Conservation (phyloP, 23 red algal species). For the Porphyridium purpureum region DNA sequence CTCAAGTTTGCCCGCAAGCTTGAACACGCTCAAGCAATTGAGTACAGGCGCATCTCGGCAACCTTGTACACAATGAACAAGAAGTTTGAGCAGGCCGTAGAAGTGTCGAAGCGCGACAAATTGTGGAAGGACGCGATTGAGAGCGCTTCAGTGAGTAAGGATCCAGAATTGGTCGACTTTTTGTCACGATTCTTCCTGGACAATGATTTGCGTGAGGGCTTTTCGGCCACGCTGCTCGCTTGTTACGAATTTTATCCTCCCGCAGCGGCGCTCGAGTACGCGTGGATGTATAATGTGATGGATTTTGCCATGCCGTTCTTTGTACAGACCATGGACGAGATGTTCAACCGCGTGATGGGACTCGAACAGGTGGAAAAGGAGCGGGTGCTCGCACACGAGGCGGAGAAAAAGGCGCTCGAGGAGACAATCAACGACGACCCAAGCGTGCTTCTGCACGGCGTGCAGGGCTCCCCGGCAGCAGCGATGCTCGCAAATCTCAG, state of each 20-base stretch:
- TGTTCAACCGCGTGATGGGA: slow-evolving; percentile 42
- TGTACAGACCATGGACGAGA: slow-evolving; percentile 93
- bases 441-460: slow-evolving; percentile 55
- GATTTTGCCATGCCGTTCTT: slow-evolving; percentile 94
- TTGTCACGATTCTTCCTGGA: slow-evolving; percentile 81
- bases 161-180: slow-evolving; percentile 71
- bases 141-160: slow-evolving; percentile 48
- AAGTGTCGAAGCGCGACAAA: slow-evolving; percentile 69
- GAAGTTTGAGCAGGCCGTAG: slow-evolving; percentile 86
- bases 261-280: slow-evolving; percentile 65
- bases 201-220: slow-evolving; percentile 47
- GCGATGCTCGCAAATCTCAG: too few species aligned
- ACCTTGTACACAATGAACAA: slow-evolving; percentile 48
- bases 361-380: slow-evolving; percentile 81
- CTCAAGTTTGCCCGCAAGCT: slow-evolving; percentile 47
- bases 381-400: slow-evolving; percentile 6
- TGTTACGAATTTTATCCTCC: slow-evolving; percentile 87
- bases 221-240: slow-evolving; percentile 65
- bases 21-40: slow-evolving; percentile 47
- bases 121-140: slow-evolving; percentile 76
- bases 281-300: slow-evolving; percentile 69
- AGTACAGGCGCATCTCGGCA: slow-evolving; percentile 42
- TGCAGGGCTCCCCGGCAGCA: too few species aligned
- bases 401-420: slow-evolving; percentile 33
- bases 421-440: slow-evolving; percentile 83